Evolutionary conservation across 805 yeast species (phyloP).

Genomic region (Candida ovalis): DNA sequence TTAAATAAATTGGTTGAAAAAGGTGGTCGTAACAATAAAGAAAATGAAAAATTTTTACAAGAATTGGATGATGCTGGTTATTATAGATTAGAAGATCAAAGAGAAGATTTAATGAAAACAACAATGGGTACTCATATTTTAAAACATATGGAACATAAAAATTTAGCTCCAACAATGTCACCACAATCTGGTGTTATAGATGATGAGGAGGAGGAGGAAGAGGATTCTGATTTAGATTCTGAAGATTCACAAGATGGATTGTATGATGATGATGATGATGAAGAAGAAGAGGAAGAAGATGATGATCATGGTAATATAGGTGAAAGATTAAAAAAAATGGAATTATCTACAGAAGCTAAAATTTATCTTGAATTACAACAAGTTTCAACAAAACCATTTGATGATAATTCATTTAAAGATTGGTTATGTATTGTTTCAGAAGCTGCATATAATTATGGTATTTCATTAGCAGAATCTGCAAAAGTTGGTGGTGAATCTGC

Average conservation of each 20-base stretch:
- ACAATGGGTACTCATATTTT: conserved; percentile 12
- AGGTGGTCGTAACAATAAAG: conserved; percentile 14
- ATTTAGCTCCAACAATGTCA: neutral
- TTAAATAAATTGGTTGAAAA: conserved; percentile 23
- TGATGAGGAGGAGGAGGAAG: conserved; percentile 1
- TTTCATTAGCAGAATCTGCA: conserved; percentile 35
- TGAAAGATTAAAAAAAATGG: conserved; percentile 21
- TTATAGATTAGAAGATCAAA: conserved; percentile 25
- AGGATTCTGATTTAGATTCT: conserved; percentile 3
- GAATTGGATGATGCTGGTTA: conserved; percentile 26
- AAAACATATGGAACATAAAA: conserved; percentile 3
- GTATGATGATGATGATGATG: conserved; percentile 7
- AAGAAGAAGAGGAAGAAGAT: conserved; percentile 4
- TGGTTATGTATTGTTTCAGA: conserved; percentile 28
- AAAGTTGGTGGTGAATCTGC: conserved; percentile 35
- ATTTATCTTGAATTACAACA: conserved; percentile 24
- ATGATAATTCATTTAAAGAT: conserved; percentile 28
- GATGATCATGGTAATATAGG: conserved; percentile 12
- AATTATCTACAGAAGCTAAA: conserved; percentile 22
- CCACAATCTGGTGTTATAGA: neutral
- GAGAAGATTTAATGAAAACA: conserved; percentile 10
- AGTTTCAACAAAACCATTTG: conserved; percentile 20
- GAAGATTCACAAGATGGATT: conserved; percentile 8
- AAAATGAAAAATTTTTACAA: conserved; percentile 10
- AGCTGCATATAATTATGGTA: conserved; percentile 32